These are phyloP conservation scores for Aureobasidium zeae DNA, from an alignment of 2,329 filamentous ascomycete genomes.

Conservation along the genomic window DNA sequence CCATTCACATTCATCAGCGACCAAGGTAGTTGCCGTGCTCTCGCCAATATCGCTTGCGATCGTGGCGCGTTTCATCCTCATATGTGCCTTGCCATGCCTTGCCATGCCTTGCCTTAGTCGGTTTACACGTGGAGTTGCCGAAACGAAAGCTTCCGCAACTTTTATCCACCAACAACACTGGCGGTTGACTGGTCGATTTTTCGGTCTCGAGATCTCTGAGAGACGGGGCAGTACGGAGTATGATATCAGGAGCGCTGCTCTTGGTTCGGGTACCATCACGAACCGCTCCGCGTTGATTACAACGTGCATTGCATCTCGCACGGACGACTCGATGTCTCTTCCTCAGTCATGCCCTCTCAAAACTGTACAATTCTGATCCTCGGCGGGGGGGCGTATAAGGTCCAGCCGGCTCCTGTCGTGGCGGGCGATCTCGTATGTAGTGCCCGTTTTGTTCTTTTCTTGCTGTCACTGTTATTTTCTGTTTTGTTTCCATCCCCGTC, in stretches of 20 bases:
- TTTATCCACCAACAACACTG: constrained; percentile 1
- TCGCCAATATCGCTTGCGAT: constrained; percentile 15
- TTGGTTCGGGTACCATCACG: constrained; percentile 13
- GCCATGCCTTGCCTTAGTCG: constrained; percentile 15
- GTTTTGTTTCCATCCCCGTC: constrained; percentile 3
- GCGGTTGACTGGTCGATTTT: constrained; percentile 9
- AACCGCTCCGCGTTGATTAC: constrained; percentile 16
- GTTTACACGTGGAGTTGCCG: constrained; percentile 15
- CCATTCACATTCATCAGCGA: not conserved
- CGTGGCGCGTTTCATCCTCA: constrained; percentile 15
- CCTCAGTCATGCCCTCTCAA: constrained; percentile 9
- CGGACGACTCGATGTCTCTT: constrained; percentile 14
- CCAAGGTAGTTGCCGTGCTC: constrained; percentile 4
- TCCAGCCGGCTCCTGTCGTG: constrained; percentile 16
- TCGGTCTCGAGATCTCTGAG: constrained; percentile 3
- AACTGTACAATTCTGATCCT: constrained; percentile 15
- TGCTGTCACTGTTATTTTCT: not conserved
- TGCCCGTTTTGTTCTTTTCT: constrained; percentile 15
- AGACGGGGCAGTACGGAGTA: constrained; percentile 11
- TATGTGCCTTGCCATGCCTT: constrained; percentile 14
- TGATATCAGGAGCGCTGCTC: constrained; percentile 8
- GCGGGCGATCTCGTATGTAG: constrained; percentile 16
- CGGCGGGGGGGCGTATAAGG: constrained; percentile 16
- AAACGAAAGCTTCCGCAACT: constrained; percentile 15
- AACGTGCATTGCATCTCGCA: constrained; percentile 15